Conservation (phyloP, 306 rosid species). For the Fragaria vesca region DNA sequence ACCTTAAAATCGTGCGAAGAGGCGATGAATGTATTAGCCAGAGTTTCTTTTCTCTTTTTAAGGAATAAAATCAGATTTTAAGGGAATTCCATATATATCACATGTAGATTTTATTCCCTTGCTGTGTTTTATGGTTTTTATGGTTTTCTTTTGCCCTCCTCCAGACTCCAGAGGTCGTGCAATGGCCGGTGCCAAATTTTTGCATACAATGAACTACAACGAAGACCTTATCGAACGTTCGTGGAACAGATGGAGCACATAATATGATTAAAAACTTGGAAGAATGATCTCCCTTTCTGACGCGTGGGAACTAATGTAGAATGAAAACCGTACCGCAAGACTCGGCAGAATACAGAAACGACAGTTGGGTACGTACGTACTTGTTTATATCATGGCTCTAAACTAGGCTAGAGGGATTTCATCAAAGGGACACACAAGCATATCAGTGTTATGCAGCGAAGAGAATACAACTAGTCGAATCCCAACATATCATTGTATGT, state of each 20-base stretch:
- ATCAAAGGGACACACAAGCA: background rate
- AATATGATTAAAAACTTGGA: background rate
- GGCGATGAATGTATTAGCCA: slow-evolving; percentile 19
- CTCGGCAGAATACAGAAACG: slow-evolving; percentile 41
- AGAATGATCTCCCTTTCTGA: slow-evolving; percentile 20
- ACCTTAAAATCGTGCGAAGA: slow-evolving; percentile 25
- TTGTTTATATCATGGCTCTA: slow-evolving; percentile 9
- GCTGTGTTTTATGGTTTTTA: slow-evolving; percentile 5
- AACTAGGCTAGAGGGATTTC: background rate
- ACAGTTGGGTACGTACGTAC: slow-evolving; percentile 10
- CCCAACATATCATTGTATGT: background rate
- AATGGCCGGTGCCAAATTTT: slow-evolving; percentile 54
- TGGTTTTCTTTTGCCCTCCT: slow-evolving; percentile 23
- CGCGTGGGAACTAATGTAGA: slow-evolving; percentile 40
- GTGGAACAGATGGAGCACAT: slow-evolving; percentile 14
- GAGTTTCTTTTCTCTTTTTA: slow-evolving; percentile 17
- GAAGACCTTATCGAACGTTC: slow-evolving; percentile 42
- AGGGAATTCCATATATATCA: slow-evolving; percentile 8
- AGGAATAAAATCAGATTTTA: slow-evolving; percentile 56
- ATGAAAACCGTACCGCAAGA: slow-evolving; percentile 38
- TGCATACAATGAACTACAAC: slow-evolving; percentile 18
- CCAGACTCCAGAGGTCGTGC: slow-evolving; percentile 61
- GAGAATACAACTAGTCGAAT: background rate
- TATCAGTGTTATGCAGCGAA: background rate
- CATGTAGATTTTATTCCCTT: slow-evolving; percentile 49